Conservation (phyloP, 495 filamentous ascomycete species). For the Penicillium paradoxum region DNA sequence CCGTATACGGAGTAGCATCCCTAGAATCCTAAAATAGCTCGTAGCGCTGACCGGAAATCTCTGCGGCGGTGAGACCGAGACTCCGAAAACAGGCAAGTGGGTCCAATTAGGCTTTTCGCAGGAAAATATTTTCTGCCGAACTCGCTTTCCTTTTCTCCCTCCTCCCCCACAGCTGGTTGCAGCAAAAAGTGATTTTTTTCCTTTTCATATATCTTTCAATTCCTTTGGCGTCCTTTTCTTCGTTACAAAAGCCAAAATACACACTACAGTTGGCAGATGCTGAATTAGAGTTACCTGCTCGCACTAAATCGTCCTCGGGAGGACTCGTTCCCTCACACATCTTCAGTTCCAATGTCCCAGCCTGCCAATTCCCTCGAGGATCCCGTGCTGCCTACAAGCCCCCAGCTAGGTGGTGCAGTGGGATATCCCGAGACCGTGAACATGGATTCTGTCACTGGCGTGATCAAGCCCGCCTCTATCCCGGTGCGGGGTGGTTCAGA, state of each 20-base stretch:
- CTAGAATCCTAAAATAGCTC: no score
- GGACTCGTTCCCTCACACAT: conserved; percentile 38
- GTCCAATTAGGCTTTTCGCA: neutral
- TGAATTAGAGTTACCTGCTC: conserved; percentile 40
- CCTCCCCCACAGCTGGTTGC: conserved; percentile 9
- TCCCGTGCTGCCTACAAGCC: conserved; percentile 32
- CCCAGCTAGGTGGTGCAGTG: conserved; percentile 32
- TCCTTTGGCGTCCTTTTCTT: neutral
- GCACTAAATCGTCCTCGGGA: conserved; percentile 39
- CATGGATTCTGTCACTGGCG: conserved; percentile 31
- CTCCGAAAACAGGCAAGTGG: conserved; percentile 8
- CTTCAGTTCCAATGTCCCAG: conserved; percentile 30
- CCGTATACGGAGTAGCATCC: no score
- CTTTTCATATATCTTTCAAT: neutral
- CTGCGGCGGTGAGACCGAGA: conserved; percentile 8
- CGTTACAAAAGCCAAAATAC: conserved; percentile 7
- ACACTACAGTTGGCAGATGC: conserved; percentile 38
- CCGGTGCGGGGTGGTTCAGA: conserved; percentile 45
- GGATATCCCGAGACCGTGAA: conserved; percentile 33
- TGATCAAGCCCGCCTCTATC: conserved; percentile 49
- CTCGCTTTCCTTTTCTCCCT: neutral
- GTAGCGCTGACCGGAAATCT: neutral
- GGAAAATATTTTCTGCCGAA: conserved; percentile 11
- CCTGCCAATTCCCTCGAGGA: conserved; percentile 29
- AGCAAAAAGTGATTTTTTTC: neutral